These are phyloP conservation scores for Phialemonium atrogriseum DNA, from an alignment of 2,329 filamentous ascomycete species.

Conservation along the genomic window DNA sequence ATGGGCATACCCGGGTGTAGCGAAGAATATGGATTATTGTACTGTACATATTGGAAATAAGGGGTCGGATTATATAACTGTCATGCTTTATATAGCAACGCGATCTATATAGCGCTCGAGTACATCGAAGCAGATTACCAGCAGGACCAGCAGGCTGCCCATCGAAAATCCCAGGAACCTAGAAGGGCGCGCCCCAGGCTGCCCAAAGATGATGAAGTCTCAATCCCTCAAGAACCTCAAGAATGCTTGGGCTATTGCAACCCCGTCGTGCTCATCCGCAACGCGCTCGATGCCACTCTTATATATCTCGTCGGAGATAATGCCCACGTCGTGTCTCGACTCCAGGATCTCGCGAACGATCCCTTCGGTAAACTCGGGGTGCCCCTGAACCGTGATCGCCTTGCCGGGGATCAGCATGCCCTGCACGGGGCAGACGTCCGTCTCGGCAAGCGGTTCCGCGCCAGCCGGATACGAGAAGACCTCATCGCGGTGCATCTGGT, in stretches of 20 bases:
- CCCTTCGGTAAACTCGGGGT: conserved; percentile 70
- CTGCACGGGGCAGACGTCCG: conserved; percentile 64
- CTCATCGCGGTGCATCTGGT: conserved; percentile 82
- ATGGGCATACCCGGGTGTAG: too few relatives aligned
- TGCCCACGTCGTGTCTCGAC: conserved; percentile 53
- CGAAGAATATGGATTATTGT: too few relatives aligned
- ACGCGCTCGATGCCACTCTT: conserved; percentile 61
- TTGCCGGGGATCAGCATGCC: conserved; percentile 63
- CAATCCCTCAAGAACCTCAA: conserved; percentile 64
- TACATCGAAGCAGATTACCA: too few relatives aligned
- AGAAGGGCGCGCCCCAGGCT: too few relatives aligned
- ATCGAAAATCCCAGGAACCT: too few relatives aligned
- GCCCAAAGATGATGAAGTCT: conserved; percentile 4
- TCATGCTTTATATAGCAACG: too few relatives aligned
- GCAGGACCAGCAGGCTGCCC: too few relatives aligned
- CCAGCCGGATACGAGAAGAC: conserved; percentile 56
- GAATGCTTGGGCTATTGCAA: conserved; percentile 66
- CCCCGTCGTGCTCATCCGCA: conserved; percentile 64
- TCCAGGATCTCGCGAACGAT: conserved; percentile 64
- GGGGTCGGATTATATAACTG: too few relatives aligned
- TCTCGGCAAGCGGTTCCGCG: conserved; percentile 55
- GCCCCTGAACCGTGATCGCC: conserved; percentile 73
- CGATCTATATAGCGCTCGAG: too few relatives aligned
- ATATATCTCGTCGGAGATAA: conserved; percentile 63
- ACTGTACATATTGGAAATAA: too few relatives aligned